Conservation (phyloP, 768 basidiomycete genomes). For the Boletus rubroflammeus region DNA sequence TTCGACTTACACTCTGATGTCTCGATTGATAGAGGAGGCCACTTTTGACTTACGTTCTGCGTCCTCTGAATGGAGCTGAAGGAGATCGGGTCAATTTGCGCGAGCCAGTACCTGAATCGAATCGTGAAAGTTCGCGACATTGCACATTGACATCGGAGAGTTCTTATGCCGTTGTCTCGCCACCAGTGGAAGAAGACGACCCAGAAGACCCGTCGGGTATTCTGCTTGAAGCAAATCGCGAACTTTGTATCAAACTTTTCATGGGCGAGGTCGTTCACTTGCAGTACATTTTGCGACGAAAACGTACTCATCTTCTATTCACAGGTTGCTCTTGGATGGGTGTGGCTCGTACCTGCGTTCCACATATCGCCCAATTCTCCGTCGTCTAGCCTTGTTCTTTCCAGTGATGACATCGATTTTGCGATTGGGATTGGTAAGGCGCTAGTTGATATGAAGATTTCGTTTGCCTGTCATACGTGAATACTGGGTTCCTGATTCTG, state of each 20-base stretch:
- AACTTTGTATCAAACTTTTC: slow-evolving; percentile 69
- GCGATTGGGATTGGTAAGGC: slow-evolving; percentile 66
- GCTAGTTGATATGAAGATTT: slow-evolving; percentile 64
- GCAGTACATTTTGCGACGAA: not conserved
- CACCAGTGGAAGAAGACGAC: slow-evolving; percentile 4
- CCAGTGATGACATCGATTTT: slow-evolving; percentile 71
- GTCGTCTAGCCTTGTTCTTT: slow-evolving; percentile 38
- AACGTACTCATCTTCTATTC: not conserved
- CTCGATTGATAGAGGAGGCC: slow-evolving; percentile 34
- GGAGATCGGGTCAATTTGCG: slow-evolving; percentile 42
- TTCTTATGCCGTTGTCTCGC: not conserved
- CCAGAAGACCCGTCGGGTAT: slow-evolving; percentile 39
- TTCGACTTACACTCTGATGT: not conserved
- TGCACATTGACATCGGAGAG: not conserved
- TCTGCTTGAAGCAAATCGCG: slow-evolving; percentile 60
- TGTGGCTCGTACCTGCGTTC: slow-evolving; percentile 84
- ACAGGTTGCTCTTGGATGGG: slow-evolving; percentile 78
- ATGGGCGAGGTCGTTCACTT: slow-evolving; percentile 56
- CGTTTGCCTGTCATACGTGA: slow-evolving; percentile 45
- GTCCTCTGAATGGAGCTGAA: slow-evolving; percentile 30
- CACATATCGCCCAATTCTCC: slow-evolving; percentile 59
- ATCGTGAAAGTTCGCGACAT: not conserved
- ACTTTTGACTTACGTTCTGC: slow-evolving; percentile 42
- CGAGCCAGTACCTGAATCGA: slow-evolving; percentile 7
- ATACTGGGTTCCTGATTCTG: not conserved